Evolutionary conservation across 768 basidiomycete genomes (phyloP).

Genomic region (Lactarius akahatsu): DNA sequence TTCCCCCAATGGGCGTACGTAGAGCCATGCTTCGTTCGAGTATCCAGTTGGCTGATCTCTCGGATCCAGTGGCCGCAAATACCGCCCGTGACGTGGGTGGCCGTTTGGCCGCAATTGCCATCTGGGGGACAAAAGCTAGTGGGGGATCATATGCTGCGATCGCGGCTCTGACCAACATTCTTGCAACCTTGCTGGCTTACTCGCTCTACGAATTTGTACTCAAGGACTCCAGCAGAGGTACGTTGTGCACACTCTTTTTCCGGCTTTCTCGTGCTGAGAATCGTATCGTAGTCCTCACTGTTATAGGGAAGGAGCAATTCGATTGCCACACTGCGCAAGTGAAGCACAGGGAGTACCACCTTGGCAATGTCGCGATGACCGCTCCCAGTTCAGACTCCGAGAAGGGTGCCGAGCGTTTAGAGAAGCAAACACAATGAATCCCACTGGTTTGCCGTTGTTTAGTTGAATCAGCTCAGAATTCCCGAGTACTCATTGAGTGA

Average conservation of each 20-base stretch:
- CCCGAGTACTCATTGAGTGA: background rate
- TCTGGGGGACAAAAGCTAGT: conserved; percentile 34
- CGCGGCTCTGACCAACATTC: conserved; percentile 36
- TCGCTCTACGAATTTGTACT: conserved; percentile 33
- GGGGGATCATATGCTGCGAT: conserved; percentile 38
- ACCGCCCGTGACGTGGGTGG: conserved; percentile 35
- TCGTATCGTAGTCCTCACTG: conserved; percentile 17
- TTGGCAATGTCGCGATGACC: background rate
- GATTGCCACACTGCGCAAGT: conserved; percentile 21
- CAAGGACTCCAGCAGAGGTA: conserved; percentile 34
- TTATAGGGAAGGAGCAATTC: conserved; percentile 9
- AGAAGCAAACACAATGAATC: background rate
- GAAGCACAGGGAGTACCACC: conserved; percentile 6
- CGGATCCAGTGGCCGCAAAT: conserved; percentile 34
- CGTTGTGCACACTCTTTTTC: background rate
- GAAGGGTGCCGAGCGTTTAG: background rate
- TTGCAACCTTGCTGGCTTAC: conserved; percentile 34
- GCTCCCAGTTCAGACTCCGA: conserved; percentile 11
- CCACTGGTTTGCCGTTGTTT: background rate
- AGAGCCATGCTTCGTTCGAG: background rate
- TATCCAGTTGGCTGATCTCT: background rate
- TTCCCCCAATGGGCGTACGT: conserved; percentile 32
- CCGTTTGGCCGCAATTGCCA: conserved; percentile 32
- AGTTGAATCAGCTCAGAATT: background rate
- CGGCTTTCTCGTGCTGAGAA: conserved; percentile 9